These are phyloP conservation scores for Boletus eberwhitei DNA, from an alignment of 768 basidiomycete genomes.

Conservation along the genomic window DNA sequence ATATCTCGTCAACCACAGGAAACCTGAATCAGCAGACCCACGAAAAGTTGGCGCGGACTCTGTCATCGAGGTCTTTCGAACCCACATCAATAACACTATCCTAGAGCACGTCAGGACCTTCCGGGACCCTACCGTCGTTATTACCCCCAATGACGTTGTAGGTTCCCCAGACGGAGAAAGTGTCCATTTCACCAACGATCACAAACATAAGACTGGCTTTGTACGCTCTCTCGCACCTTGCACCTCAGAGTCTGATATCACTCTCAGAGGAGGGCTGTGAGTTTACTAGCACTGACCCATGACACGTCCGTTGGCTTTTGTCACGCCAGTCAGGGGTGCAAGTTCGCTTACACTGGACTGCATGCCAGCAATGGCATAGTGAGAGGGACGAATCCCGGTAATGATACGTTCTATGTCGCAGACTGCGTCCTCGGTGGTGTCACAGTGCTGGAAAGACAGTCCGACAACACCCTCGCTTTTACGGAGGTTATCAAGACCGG, in stretches of 20 bases:
- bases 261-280: constrained; percentile 20
- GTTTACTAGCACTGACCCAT: constrained; percentile 32
- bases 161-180: constrained; percentile 60
- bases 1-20: constrained; percentile 71
- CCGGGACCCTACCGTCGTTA: constrained; percentile 44
- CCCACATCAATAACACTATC: constrained; percentile 38
- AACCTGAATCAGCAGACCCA: constrained; percentile 41
- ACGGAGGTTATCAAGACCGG: constrained; percentile 54
- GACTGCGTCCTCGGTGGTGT: constrained; percentile 44
- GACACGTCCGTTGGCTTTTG: constrained; percentile 63
- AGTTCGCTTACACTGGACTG: constrained; percentile 50
- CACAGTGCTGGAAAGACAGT: constrained; percentile 53
- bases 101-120: constrained; percentile 59
- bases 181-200: constrained; percentile 72
- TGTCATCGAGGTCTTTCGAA: constrained; percentile 66
- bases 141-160: constrained; percentile 71
- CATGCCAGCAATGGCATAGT: constrained; percentile 61
- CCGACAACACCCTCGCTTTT: constrained; percentile 55
- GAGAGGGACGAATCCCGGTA: constrained; percentile 35
- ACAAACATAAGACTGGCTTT: constrained; percentile 48
- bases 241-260: background rate
- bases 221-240: constrained; percentile 35
- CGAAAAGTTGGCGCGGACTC: constrained; percentile 62
- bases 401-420: constrained; percentile 65
- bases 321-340: constrained; percentile 57